These are phyloP conservation scores for Fusarium mundagurra DNA, from an alignment of 2,329 filamentous ascomycete species.

Conservation along the genomic window DNA sequence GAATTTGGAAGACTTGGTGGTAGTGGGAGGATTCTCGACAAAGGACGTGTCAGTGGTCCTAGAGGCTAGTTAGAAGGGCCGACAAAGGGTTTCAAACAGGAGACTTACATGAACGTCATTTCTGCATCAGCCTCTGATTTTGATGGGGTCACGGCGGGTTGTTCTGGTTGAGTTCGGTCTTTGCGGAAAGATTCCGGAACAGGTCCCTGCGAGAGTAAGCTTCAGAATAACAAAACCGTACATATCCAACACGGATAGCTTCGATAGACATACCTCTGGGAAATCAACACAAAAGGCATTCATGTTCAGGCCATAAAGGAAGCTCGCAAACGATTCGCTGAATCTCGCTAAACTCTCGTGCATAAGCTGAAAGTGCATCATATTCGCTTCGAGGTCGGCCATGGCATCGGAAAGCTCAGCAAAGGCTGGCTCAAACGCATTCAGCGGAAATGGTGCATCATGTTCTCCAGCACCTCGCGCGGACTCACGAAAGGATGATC, in stretches of 20 bases:
- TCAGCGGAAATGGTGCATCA: slow-evolving; percentile 74
- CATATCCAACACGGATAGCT: not conserved
- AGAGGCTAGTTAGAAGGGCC: slow-evolving; percentile 29
- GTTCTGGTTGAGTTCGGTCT: slow-evolving; percentile 66
- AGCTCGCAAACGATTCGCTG: slow-evolving; percentile 94
- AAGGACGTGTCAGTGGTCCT: slow-evolving; percentile 94
- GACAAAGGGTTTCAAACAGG: not conserved
- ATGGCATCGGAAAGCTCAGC: slow-evolving; percentile 93
- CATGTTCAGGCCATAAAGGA: slow-evolving; percentile 97
- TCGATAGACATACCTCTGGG: slow-evolving; percentile 73
- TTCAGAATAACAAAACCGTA: not conserved
- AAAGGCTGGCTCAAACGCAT: slow-evolving; percentile 87
- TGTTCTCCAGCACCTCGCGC: slow-evolving; percentile 64
- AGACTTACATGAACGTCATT: slow-evolving; percentile 82
- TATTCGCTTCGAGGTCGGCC: slow-evolving; percentile 95
- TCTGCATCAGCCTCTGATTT: slow-evolving; percentile 65
- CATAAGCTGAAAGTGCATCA: slow-evolving; percentile 97
- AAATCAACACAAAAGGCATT: slow-evolving; percentile 99
- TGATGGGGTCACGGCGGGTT: slow-evolving; percentile 43
- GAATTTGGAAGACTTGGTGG: slow-evolving; percentile 61
- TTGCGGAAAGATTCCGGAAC: slow-evolving; percentile 83
- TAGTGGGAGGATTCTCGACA: slow-evolving; percentile 80
- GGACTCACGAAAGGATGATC: slow-evolving; percentile 86
- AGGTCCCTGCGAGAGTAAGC: slow-evolving; percentile 68
- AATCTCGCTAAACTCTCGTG: slow-evolving; percentile 94